Percentiles rank a stretch among this genome's conserved stretches.
Conservation (phyloP, 768 basidiomycete species). For the Trametopsis cervina region DNA sequence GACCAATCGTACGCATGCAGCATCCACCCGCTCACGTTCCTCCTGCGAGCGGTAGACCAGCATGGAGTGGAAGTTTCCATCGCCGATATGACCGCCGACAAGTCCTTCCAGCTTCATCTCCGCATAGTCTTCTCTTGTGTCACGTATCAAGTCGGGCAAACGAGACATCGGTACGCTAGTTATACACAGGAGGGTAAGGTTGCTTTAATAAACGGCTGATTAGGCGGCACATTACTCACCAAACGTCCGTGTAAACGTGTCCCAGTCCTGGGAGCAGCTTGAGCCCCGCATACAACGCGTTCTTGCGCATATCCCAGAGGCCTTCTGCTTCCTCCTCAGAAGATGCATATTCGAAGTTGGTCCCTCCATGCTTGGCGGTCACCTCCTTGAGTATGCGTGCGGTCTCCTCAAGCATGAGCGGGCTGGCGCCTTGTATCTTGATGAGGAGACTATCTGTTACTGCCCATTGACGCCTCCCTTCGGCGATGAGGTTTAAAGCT, state of each 20-base stretch:
- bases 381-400: slow-evolving; percentile 52
- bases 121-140: slow-evolving; percentile 66
- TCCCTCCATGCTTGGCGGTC: slow-evolving; percentile 58
- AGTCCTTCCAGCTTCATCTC: slow-evolving; percentile 49
- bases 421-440: slow-evolving; percentile 75
- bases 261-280: slow-evolving; percentile 49
- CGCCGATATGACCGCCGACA: slow-evolving; percentile 74
- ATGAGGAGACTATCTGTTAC: slow-evolving; percentile 73
- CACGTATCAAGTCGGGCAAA: slow-evolving; percentile 55
- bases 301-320: slow-evolving; percentile 73
- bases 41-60: slow-evolving; percentile 30
- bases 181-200: background rate
- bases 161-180: slow-evolving; percentile 54
- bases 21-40: slow-evolving; percentile 27
- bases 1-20: slow-evolving; percentile 53
- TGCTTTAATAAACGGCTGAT: background rate
- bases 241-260: slow-evolving; percentile 74
- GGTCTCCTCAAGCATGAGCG: slow-evolving; percentile 52
- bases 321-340: slow-evolving; percentile 57
- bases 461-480: slow-evolving; percentile 40
- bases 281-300: slow-evolving; percentile 50
- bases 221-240: slow-evolving; percentile 33
- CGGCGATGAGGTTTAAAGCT: slow-evolving; percentile 50
- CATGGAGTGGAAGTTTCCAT: slow-evolving; percentile 44
- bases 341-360: slow-evolving; percentile 58